Percentiles rank a stretch among this genome's conserved stretches.
Evolutionary conservation across 768 basidiomycete species (phyloP).

Genomic region (Trametes cubensis): DNA sequence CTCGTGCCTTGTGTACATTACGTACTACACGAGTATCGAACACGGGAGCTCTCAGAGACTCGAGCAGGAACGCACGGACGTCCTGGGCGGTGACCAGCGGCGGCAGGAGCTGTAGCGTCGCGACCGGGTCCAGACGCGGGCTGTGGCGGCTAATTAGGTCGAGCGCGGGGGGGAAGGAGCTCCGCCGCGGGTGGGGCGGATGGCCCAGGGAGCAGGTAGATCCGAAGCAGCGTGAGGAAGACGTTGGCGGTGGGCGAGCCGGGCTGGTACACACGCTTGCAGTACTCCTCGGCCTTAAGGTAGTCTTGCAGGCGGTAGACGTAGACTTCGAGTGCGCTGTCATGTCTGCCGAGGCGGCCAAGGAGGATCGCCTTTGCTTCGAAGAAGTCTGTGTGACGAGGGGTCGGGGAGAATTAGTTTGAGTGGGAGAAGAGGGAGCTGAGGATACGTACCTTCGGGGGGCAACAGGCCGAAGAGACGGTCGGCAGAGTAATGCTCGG

Average conservation of each 20-base stretch:
- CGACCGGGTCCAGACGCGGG: conserved; percentile 78
- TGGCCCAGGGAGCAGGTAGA: conserved; percentile 79
- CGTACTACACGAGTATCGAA: conserved; percentile 73
- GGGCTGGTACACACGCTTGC: conserved; percentile 76
- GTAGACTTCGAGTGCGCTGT: conserved; percentile 93
- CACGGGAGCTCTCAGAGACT: conserved; percentile 64
- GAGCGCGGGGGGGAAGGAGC: conserved; percentile 79
- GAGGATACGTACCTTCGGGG: conserved; percentile 59
- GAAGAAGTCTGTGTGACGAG: conserved; percentile 62
- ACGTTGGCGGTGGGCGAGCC: conserved; percentile 54
- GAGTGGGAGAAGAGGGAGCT: no score
- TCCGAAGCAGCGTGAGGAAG: conserved; percentile 82
- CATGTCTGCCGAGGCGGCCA: conserved; percentile 87
- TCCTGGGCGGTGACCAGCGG: conserved; percentile 86
- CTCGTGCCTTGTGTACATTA: conserved; percentile 70
- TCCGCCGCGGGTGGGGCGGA: conserved; percentile 57
- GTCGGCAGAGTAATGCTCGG: conserved; percentile 72
- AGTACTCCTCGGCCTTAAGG: conserved; percentile 92
- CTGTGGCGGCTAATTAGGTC: conserved; percentile 87
- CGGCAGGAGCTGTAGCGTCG: conserved; percentile 85
- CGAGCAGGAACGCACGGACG: conserved; percentile 75
- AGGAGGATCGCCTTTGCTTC: conserved; percentile 92
- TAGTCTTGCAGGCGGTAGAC: conserved; percentile 86
- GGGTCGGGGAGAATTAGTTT: neutral
- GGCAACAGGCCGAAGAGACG: conserved; percentile 82